Base-by-base conservation (phyloP, 2,329 filamentous ascomycete species). In the Helicocarpus griseus region DNA sequence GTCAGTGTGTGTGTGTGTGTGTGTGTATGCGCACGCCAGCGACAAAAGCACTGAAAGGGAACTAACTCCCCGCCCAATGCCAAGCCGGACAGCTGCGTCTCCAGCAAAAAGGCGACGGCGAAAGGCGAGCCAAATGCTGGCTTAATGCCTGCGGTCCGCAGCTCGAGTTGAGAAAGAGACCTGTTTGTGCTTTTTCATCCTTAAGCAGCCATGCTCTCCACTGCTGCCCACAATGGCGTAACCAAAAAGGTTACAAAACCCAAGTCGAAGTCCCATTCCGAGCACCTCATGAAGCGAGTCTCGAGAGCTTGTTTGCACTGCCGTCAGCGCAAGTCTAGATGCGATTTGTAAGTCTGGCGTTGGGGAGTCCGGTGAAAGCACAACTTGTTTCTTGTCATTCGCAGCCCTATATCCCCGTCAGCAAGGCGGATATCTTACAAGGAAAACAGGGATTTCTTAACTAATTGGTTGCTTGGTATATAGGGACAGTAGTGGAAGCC, bases 241-340 rank as follows among this genome's bases (percentile, higher is more conserved):
- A 44, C 49, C 51, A 48, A 53, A 41, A 48, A 49, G 47, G 49
- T 41, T 51, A 51, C 36, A 38, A 60, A 59, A 35, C 54, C 55
- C 17, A 59, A 59, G 51, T 53, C 48, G 29, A 62, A 59, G 52
- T 54, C 61, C 54, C 61, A 61, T 53, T 54, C 64, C 43, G 62
- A 65, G 48, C 61, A 62, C 46, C 53, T 64, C 54, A 67, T 68
- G 62, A 73, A 73, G 60, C 69, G 72, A 53, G 72, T 74, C 5
- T 74, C 72, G 14, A 65, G 73, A 54, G 73, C 74, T 40, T 77
- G 73, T 61, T 59, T 75, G 49, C 69, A 72, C 56, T 77, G 75
- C 59, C 65, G 74, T 38, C 69, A 73, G 56, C 69, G 75, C 54
- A 77, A 77, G 61, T 73, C 71, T 38, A 72, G 72, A 58, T 77